Percentiles rank a stretch among this genome's conserved stretches.
Conservation (phyloP, 495 filamentous ascomycete species). For the Jackrogersella minutella region DNA sequence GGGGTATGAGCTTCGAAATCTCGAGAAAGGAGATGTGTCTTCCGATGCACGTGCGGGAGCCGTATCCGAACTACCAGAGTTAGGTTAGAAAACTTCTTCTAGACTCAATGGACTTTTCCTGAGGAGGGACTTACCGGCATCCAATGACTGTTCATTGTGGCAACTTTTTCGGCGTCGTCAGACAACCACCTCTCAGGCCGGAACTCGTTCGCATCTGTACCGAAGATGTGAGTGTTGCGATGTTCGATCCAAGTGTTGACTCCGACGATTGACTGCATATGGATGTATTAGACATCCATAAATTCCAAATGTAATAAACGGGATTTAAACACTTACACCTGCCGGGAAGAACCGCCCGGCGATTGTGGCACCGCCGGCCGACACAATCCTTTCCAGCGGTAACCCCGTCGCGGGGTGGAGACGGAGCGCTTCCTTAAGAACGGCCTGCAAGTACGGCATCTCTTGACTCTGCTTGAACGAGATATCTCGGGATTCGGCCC, state of each 20-base stretch:
- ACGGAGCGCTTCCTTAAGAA: background rate
- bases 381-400: background rate
- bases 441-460: constrained; percentile 1
- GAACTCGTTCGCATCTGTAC: background rate
- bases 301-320: background rate
- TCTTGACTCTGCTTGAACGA: background rate
- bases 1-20: constrained; percentile 1
- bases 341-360: background rate
- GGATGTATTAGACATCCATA: background rate
- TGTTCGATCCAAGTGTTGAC: constrained; percentile 2
- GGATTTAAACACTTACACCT: background rate
- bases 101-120: background rate
- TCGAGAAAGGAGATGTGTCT: background rate
- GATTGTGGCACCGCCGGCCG: background rate
- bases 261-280: background rate
- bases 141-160: background rate
- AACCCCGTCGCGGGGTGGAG: constrained; percentile 1
- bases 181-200: background rate
- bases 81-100: background rate
- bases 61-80: background rate
- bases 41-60: background rate
- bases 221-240: background rate
- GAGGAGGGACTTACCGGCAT: background rate
- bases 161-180: background rate
- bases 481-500: background rate